Evolutionary conservation across 441 rosid species (phyloP), one percentile per base, ranked within the genome.

Genomic region (Cnidoscolus chayamansa): DNA sequence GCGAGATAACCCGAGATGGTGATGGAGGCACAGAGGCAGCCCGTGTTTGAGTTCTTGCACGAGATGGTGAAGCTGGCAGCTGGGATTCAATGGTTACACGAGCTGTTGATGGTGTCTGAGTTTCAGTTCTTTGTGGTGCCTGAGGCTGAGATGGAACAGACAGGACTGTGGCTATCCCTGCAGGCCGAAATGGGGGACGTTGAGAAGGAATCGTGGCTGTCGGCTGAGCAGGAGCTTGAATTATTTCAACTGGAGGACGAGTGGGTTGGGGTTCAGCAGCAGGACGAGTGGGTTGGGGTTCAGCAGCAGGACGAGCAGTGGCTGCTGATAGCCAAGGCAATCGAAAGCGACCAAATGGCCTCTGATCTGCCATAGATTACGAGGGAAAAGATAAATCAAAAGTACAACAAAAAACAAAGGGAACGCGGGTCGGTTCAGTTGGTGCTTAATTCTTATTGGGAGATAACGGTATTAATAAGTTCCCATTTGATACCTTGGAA

Each of bases 251-350:
- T 0, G 68, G 1, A 15, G 83, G 74, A 63, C 72, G 86, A 51
- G 75, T 0, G n/a, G 71, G 57, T 70, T 68, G 81, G 45, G 81
- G 60, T 56, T 71, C 78, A 35, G 76, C 56, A 0, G 74, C 19
- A 31, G 81, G 81, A 45, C 75, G 88, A 19, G 87, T 71, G n/a
- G 71, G 57, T 70, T 68, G 81, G 45, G 81, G 60, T 56, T 71
- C 78, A 35, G 76, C 56, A 0, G 74, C 19, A 31, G 81, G 81
- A 45, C 75, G 88, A 19, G 87, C 55, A 40, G 80, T 63, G 15
- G 78, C 20, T 13, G 84, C 76, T 4, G 86, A 64, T 30, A 83
- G 77, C 95, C 91, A 88, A n/a, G 95, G 91, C 51, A 86, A 81
- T 55, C 87, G 80, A 69, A 88, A 88, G 16, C 92, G 89, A 53